A percentile compares a stretch with the other conserved stretches of the same genome.
phyloP scores from a whole-genome alignment of 805 yeast genomes.

The Zygotorulaspora sp. region DNA sequence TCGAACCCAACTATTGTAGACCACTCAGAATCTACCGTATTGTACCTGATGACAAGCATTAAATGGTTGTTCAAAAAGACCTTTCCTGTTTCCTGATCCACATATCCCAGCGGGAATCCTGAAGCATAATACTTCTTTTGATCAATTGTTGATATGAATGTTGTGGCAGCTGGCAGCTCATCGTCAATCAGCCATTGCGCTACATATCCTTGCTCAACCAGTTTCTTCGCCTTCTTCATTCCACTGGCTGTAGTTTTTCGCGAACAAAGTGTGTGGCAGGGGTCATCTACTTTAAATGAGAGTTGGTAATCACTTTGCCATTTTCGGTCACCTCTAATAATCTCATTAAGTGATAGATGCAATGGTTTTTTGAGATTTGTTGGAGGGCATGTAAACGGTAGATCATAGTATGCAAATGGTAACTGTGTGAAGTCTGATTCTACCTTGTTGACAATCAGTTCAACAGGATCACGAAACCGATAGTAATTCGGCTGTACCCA shows the following conservation, averaged over 20 bases:
- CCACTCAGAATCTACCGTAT: conserved; percentile 43
- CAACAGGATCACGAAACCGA: conserved; percentile 55
- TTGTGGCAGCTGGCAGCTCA: conserved; percentile 77
- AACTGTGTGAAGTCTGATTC: conserved; percentile 69
- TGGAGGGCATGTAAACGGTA: conserved; percentile 79
- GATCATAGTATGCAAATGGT: conserved; percentile 70
- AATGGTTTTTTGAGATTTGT: conserved; percentile 49
- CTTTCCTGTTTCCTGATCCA: conserved; percentile 45
- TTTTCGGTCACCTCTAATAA: conserved; percentile 74
- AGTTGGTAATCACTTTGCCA: conserved; percentile 72
- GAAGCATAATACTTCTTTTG: conserved; percentile 71
- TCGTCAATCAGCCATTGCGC: conserved; percentile 83
- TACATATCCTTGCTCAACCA: conserved; percentile 66
- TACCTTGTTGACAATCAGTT: conserved; percentile 68
- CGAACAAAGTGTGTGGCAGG: conserved; percentile 66
- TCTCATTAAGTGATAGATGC: conserved; percentile 68
- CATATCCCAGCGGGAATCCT: conserved; percentile 81
- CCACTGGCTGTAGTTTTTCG: conserved; percentile 51
- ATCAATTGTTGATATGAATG: conserved; percentile 57
- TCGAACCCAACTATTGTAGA: conserved; percentile 82
- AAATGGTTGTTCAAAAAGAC: conserved; percentile 73
- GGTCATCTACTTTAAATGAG: conserved; percentile 56
- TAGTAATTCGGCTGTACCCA: conserved; percentile 37
- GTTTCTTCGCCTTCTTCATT: conserved; percentile 50
- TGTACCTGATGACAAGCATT: conserved; percentile 73